Percentiles rank a stretch among this genome's conserved stretches.
phyloP scores from a whole-genome alignment of 2,329 filamentous ascomycete genomes.

The Arthrinium phaeospermum region DNA sequence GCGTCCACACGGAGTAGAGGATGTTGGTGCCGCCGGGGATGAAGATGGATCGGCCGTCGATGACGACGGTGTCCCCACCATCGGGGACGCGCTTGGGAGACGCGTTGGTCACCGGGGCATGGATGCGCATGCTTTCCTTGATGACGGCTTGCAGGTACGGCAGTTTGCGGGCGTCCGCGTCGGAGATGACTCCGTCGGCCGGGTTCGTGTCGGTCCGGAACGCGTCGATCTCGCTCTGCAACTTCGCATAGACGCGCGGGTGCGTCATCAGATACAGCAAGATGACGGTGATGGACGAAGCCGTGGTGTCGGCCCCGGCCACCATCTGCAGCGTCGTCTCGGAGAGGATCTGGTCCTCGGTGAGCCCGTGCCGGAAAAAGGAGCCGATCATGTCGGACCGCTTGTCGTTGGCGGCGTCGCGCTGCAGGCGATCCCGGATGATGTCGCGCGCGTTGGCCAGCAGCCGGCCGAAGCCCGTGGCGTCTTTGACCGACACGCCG shows the following conservation, averaged over 20 bases:
- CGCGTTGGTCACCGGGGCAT: constrained; percentile 19
- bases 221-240: constrained; percentile 53
- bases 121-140: constrained; percentile 23
- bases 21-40: constrained; percentile 24
- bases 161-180: background rate
- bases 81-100: constrained; percentile 23
- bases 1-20: constrained; percentile 9
- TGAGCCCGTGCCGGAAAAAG: constrained; percentile 52
- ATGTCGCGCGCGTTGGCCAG: constrained; percentile 13
- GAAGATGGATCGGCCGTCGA: constrained; percentile 20
- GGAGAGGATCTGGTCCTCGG: constrained; percentile 48
- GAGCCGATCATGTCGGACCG: constrained; percentile 21
- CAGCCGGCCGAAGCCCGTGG: constrained; percentile 1
- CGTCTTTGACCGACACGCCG: background rate
- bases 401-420: background rate
- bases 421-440: background rate
- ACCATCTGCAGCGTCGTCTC: constrained; percentile 36
- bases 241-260: constrained; percentile 47
- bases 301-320: constrained; percentile 55
- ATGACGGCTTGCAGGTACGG: constrained; percentile 23
- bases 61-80: constrained; percentile 22
- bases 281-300: constrained; percentile 54
- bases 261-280: constrained; percentile 54
- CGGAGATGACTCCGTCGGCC: constrained; percentile 36
- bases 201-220: background rate